phyloP scores from a whole-genome alignment of 441 rosid genomes.

The Adansonia gregorii region DNA sequence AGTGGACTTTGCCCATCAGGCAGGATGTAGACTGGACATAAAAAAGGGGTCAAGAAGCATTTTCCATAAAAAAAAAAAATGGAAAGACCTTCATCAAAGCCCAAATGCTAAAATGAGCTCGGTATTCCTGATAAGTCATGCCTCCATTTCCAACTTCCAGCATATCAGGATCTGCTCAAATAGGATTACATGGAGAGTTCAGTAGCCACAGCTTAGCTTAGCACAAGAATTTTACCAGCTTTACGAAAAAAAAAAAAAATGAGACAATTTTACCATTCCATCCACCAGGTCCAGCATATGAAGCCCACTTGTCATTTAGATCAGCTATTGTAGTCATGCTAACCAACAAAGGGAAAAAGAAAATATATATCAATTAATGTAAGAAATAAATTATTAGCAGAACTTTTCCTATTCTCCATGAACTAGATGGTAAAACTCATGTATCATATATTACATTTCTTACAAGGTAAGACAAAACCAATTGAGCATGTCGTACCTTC shows the following conservation, averaged over 20 bases:
- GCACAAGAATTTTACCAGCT: background rate
- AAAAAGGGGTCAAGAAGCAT: too few relatives aligned
- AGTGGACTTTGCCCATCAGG: too few relatives aligned
- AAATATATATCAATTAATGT: constrained; percentile 30
- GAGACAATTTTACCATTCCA: constrained; percentile 78
- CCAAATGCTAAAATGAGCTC: constrained; percentile 96
- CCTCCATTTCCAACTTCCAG: constrained; percentile 99
- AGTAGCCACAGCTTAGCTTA: background rate
- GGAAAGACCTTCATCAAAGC: constrained; percentile 84
- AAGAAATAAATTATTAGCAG: background rate
- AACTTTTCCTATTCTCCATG: background rate
- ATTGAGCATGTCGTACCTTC: background rate
- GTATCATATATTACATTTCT: background rate
- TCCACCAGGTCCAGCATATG: constrained; percentile 99
- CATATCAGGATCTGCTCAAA: constrained; percentile 93
- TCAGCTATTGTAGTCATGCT: constrained; percentile 95
- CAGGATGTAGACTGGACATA: too few relatives aligned
- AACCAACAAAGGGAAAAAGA: constrained; percentile 28
- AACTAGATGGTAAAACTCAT: background rate
- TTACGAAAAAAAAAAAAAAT: background rate
- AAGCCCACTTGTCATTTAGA: constrained; percentile 91
- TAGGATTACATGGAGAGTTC: constrained; percentile 19
- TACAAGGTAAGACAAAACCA: background rate
- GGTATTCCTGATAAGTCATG: constrained; percentile 86
- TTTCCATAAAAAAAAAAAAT: background rate